Conservation (phyloP, 352 stramenopile genomes). For the Phytophthora ohioensis region DNA sequence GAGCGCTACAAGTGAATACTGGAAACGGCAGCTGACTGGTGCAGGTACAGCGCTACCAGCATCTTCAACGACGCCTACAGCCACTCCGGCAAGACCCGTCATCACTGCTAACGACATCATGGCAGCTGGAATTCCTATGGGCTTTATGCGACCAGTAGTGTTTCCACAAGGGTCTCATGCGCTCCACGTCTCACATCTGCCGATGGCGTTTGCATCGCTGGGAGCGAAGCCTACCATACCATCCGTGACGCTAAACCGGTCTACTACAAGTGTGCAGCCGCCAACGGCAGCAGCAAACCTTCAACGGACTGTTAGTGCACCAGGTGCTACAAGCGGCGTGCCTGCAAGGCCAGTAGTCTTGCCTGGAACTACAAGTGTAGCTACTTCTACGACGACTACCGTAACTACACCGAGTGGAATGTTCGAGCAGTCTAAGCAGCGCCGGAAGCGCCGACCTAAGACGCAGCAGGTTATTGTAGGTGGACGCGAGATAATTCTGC, state of each 20-base stretch:
- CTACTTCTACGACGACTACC: neutral
- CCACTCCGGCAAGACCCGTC: slow-evolving; percentile 9
- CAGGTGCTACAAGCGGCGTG: slow-evolving; percentile 4
- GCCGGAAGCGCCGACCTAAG: slow-evolving; percentile 54
- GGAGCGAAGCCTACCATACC: slow-evolving; percentile 33
- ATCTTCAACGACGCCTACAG: neutral
- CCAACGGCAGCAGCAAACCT: slow-evolving; percentile 12
- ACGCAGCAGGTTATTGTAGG: slow-evolving; percentile 61
- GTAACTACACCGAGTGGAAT: slow-evolving; percentile 9
- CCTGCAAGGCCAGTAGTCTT: slow-evolving; percentile 7
- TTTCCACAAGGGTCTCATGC: slow-evolving; percentile 32
- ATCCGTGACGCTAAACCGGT: slow-evolving; percentile 29
- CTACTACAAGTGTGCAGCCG: slow-evolving; percentile 15
- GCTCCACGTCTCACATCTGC: slow-evolving; percentile 32
- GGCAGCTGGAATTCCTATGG: slow-evolving; percentile 35
- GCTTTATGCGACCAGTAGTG: slow-evolving; percentile 37
- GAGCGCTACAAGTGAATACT: slow-evolving; percentile 27
- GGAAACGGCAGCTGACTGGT: slow-evolving; percentile 23
- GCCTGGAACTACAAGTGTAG: neutral
- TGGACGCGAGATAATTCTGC: slow-evolving; percentile 53
- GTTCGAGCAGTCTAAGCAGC: slow-evolving; percentile 27
- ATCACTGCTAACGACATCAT: slow-evolving; percentile 26
- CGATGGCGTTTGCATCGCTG: slow-evolving; percentile 40
- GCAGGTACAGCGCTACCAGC: neutral
- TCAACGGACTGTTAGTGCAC: slow-evolving; percentile 14